phyloP scores from a whole-genome alignment of 208 protist genomes.

The Leishmania tarentolae region DNA sequence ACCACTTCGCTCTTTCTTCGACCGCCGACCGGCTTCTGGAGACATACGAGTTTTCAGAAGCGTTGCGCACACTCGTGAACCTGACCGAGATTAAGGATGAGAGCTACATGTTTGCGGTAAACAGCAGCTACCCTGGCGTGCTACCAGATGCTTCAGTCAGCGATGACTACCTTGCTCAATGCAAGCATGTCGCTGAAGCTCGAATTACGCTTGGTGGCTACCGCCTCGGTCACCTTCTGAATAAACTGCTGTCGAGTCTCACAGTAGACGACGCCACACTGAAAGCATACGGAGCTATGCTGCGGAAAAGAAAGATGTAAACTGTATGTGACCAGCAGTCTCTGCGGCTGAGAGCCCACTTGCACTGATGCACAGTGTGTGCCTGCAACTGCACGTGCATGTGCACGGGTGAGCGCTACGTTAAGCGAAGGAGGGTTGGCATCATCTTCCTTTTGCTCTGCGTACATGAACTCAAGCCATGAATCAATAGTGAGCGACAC shows the following conservation, averaged over 20 bases:
- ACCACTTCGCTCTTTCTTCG: conserved; percentile 36
- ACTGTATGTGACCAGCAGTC: neutral
- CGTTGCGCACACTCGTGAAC: conserved; percentile 28
- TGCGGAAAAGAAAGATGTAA: neutral
- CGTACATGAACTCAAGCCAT: neutral
- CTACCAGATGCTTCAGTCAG: conserved; percentile 27
- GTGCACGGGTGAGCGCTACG: neutral
- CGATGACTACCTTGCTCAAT: conserved; percentile 56
- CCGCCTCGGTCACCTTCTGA: conserved; percentile 69
- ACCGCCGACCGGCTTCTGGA: conserved; percentile 64
- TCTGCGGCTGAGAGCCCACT: neutral
- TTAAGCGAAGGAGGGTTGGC: neutral
- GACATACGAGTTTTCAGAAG: conserved; percentile 47
- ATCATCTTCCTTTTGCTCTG: neutral
- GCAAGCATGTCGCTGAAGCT: conserved; percentile 43
- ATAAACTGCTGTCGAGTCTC: conserved; percentile 46
- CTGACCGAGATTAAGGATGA: conserved; percentile 47
- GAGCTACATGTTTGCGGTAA: conserved; percentile 65
- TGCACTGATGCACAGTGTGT: neutral
- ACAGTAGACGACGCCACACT: conserved; percentile 12
- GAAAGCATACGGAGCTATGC: conserved; percentile 3
- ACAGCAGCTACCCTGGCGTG: conserved; percentile 67
- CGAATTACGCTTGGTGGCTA: conserved; percentile 71
- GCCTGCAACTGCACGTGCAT: no score
- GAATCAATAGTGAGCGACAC: neutral